Evolutionary conservation across 2,329 filamentous ascomycete genomes (phyloP), one percentile per base, ranked within the genome.

Genomic region (Arthrocladium fulminans): DNA sequence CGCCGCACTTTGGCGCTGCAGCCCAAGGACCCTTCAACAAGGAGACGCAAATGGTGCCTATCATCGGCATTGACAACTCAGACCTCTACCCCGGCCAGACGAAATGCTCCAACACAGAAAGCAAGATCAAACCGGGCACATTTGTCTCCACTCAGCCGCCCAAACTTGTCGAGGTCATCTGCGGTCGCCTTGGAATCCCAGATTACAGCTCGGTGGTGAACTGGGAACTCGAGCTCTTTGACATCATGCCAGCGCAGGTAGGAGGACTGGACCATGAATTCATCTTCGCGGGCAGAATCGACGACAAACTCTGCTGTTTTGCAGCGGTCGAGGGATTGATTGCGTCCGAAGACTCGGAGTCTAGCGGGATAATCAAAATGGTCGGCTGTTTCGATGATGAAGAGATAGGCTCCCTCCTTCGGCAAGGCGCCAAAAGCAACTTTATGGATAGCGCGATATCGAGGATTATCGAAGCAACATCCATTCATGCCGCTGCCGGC

Each of bases 301-400:
- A 98, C 64, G 92, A 98, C 71, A 97, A 96, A 73, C 82, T 98
- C 40, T 97, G 92, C 74, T 94, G 86, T 25, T 97, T 88, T 82
- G 81, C 88, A 6, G 90, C 92, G 6, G 75, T 96, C 45, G 82
- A 89, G 65, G 89, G 81, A 2, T 80, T 98, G 0, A 73, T 96
- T 23, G 80, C 83, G 43, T 80, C 83, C 15, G 71, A 78, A 10
- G 69, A 73, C 23, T 56, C 66, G 17, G 61, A 74, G 8, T 71
- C 70, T 32, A 63, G 71, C 1, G 66, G 81, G n/a, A 77, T 83
- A 47, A 81, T 97, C 67, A 94, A 94, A 68, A 74, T 96, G 48
- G 86, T 92, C 29, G 88, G 84, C n/a, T 82, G 96, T 59, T 97
- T 97, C 61, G 92, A 97, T 63, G 86, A 96, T 60, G 92, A 98